Percentiles rank a stretch among this genome's conserved stretches.
Evolutionary conservation across 768 basidiomycete genomes (phyloP).

Genomic region (Leccinum subgranulosum): DNA sequence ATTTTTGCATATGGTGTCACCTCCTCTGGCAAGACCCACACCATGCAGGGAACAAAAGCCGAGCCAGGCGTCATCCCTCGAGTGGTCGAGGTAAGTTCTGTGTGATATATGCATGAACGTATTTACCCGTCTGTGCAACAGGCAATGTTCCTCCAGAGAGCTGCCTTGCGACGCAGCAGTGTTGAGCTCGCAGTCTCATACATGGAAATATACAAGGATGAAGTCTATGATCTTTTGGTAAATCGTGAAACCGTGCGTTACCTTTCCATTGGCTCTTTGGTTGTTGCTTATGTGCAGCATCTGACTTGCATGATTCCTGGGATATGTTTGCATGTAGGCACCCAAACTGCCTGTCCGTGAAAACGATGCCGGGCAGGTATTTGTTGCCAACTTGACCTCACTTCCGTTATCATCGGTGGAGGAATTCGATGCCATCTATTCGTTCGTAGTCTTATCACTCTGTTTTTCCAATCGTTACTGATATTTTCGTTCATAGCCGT

Average conservation of each 20-base stretch:
- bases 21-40: slow-evolving; percentile 88
- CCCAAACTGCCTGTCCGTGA: slow-evolving; percentile 56
- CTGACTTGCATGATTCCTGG: neutral
- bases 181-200: slow-evolving; percentile 63
- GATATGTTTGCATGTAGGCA: slow-evolving; percentile 31
- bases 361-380: slow-evolving; percentile 49
- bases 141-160: slow-evolving; percentile 57
- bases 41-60: slow-evolving; percentile 77
- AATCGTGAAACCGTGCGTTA: slow-evolving; percentile 59
- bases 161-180: slow-evolving; percentile 36
- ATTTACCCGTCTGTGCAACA: slow-evolving; percentile 19
- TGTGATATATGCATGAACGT: neutral
- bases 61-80: slow-evolving; percentile 87
- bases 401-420: slow-evolving; percentile 36
- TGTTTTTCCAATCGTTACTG: neutral
- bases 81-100: slow-evolving; percentile 57
- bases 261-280: neutral
- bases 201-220: slow-evolving; percentile 92
- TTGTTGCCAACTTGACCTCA: slow-evolving; percentile 50
- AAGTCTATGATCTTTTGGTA: slow-evolving; percentile 84
- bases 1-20: slow-evolving; percentile 92
- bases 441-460: slow-evolving; percentile 33
- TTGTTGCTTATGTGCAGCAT: neutral
- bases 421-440: slow-evolving; percentile 49
- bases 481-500: slow-evolving; percentile 38